A percentile compares a stretch with the other conserved stretches of the same genome.
phyloP scores from a whole-genome alignment of 2,329 filamentous ascomycete species.

The Chrysoporthe deuterocubensis region DNA sequence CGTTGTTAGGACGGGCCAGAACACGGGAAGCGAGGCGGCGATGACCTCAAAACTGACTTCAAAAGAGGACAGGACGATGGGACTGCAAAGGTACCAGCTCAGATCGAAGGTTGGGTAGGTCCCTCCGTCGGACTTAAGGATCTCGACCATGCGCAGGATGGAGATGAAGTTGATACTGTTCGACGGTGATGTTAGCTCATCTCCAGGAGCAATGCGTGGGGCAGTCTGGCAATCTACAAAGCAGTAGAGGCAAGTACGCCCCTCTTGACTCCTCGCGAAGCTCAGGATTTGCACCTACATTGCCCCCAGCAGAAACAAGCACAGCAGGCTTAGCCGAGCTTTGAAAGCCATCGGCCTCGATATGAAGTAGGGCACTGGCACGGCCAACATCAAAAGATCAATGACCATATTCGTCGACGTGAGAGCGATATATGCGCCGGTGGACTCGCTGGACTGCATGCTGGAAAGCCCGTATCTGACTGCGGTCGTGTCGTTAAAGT shows the following conservation, averaged over 20 bases:
- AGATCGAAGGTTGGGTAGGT: conserved; percentile 41
- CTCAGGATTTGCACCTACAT: conserved; percentile 34
- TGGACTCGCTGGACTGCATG: conserved; percentile 31
- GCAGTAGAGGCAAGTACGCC: neutral
- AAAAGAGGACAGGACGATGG: conserved; percentile 39
- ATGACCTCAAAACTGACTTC: conserved; percentile 37
- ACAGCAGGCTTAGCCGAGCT: conserved; percentile 37
- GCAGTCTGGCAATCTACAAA: neutral
- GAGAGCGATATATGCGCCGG: conserved; percentile 37
- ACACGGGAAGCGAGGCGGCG: conserved; percentile 20
- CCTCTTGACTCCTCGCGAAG: neutral
- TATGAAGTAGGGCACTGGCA: conserved; percentile 39
- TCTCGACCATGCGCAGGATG: conserved; percentile 39
- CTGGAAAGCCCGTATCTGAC: conserved; percentile 39
- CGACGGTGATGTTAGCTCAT: conserved; percentile 5
- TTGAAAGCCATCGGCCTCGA: conserved; percentile 33
- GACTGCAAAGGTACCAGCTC: conserved; percentile 41
- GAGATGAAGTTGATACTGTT: conserved; percentile 37
- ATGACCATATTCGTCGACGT: conserved; percentile 38
- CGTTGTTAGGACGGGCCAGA: conserved; percentile 33
- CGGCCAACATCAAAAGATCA: conserved; percentile 38
- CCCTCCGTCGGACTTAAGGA: conserved; percentile 36
- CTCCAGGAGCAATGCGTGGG: neutral
- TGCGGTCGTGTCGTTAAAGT: conserved; percentile 26
- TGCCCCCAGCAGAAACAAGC: conserved; percentile 38